Evolutionary conservation across 352 stramenopile genomes (phyloP).

Genomic region (Pythium myriotylum): DNA sequence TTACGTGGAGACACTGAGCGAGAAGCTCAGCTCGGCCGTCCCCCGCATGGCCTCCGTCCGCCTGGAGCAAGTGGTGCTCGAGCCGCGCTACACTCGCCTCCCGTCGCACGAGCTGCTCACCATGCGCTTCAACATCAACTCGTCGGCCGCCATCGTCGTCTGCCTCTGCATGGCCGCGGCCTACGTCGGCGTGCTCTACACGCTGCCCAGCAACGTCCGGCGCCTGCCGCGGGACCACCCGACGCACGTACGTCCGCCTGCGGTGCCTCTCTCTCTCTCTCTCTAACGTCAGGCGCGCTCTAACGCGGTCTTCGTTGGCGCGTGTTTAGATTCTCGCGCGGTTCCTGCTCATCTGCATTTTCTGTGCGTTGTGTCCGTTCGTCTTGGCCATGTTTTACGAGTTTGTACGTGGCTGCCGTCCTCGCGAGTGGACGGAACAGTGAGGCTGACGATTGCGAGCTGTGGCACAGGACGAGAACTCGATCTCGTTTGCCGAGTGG

Average conservation of each 20-base stretch:
- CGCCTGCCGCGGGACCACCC: constrained; percentile 81
- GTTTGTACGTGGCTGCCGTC: constrained; percentile 45
- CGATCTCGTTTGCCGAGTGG: constrained; percentile 83
- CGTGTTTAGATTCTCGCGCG: constrained; percentile 73
- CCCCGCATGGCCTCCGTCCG: constrained; percentile 34
- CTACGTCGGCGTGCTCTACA: constrained; percentile 89
- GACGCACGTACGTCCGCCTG: constrained; percentile 57
- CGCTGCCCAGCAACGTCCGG: constrained; percentile 70
- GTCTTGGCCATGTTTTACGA: constrained; percentile 83
- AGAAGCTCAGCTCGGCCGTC: constrained; percentile 1
- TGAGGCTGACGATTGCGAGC: neutral
- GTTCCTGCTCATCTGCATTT: constrained; percentile 89
- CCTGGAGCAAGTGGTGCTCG: constrained; percentile 28
- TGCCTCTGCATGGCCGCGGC: constrained; percentile 81
- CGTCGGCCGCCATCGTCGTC: constrained; percentile 64
- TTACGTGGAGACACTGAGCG: constrained; percentile 23
- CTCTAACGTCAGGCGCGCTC: neutral
- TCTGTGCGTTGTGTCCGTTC: constrained; percentile 83
- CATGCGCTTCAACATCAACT: constrained; percentile 81
- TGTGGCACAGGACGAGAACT: constrained; percentile 58
- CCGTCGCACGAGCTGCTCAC: constrained; percentile 40
- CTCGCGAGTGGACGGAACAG: neutral
- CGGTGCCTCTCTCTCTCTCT: neutral
- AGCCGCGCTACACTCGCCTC: constrained; percentile 33
- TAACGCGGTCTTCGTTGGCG: neutral